phyloP scores from a whole-genome alignment of 2,329 filamentous ascomycete species.

The Neopestalotiopsis rosae region DNA sequence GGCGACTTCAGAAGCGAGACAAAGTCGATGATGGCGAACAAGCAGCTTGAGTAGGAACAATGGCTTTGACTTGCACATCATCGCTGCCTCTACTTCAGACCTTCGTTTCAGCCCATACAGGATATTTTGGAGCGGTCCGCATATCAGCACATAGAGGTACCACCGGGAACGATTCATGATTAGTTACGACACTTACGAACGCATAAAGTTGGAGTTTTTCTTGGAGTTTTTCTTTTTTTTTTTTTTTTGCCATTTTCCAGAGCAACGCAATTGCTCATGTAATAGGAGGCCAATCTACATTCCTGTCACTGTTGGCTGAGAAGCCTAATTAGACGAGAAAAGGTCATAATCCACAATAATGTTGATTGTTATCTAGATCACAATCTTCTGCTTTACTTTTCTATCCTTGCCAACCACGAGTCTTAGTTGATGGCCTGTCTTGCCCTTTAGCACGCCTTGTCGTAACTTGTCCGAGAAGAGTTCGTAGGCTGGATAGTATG shows the following conservation, averaged over 20 bases:
- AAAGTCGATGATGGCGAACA: constrained; percentile 53
- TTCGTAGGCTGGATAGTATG: constrained; percentile 75
- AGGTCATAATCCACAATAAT: neutral
- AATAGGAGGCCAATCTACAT: neutral
- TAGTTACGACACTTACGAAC: constrained; percentile 4
- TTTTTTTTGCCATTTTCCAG: neutral
- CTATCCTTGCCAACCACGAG: constrained; percentile 66
- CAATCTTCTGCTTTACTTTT: constrained; percentile 60
- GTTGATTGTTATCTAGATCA: constrained; percentile 45
- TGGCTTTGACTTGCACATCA: neutral
- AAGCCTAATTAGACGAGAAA: neutral
- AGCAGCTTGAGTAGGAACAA: constrained; percentile 19
- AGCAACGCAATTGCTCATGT: neutral
- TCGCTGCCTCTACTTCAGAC: neutral
- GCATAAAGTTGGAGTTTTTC: constrained; percentile 21
- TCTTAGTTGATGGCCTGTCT: constrained; percentile 61
- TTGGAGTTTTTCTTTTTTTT: neutral
- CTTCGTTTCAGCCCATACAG: neutral
- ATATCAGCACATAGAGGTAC: constrained; percentile 8
- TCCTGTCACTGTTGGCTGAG: neutral
- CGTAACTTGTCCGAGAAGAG: constrained; percentile 67
- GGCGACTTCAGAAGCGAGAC: constrained; percentile 61
- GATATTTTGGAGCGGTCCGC: neutral
- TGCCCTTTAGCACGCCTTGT: constrained; percentile 58
- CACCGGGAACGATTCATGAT: constrained; percentile 7